Evolutionary conservation across 2,329 filamentous ascomycete genomes (phyloP).

Genomic region (Xylaria sp.): DNA sequence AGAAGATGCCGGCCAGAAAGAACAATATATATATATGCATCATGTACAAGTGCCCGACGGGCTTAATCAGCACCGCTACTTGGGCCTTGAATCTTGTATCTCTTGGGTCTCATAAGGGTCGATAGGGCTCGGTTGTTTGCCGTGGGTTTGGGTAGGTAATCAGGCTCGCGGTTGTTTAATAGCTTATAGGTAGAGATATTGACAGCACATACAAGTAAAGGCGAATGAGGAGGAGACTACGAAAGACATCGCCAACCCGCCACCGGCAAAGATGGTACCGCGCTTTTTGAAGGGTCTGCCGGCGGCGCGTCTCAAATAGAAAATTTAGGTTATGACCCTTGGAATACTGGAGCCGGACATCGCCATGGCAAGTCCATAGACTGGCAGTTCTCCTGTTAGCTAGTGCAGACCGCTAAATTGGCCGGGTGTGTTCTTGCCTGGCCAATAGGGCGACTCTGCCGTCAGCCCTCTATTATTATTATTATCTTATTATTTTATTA

Average conservation of each 20-base stretch:
- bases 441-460: slow-evolving; percentile 22
- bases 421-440: not conserved
- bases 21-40: not conserved
- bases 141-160: not conserved
- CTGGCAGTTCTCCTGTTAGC: slow-evolving; percentile 5
- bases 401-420: slow-evolving; percentile 21
- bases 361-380: slow-evolving; percentile 8
- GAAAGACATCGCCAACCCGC: not conserved
- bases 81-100: not conserved
- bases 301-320: slow-evolving; percentile 7
- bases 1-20: slow-evolving; percentile 1
- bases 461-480: not conserved
- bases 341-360: slow-evolving; percentile 19
- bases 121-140: not conserved
- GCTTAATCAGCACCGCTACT: not conserved
- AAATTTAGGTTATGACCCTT: slow-evolving; percentile 7
- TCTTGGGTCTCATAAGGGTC: not conserved
- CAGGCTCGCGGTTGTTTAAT: slow-evolving; percentile 11
- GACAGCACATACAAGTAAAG: not conserved
- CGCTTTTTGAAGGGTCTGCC: not conserved
- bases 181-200: not conserved
- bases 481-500: too few relatives aligned
- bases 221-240: not conserved
- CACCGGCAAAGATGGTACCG: not conserved
- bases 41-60: slow-evolving; percentile 13